Evolutionary conservation across 148 eudicot genomes (phyloP).

Genomic region (Bassia scoparia): DNA sequence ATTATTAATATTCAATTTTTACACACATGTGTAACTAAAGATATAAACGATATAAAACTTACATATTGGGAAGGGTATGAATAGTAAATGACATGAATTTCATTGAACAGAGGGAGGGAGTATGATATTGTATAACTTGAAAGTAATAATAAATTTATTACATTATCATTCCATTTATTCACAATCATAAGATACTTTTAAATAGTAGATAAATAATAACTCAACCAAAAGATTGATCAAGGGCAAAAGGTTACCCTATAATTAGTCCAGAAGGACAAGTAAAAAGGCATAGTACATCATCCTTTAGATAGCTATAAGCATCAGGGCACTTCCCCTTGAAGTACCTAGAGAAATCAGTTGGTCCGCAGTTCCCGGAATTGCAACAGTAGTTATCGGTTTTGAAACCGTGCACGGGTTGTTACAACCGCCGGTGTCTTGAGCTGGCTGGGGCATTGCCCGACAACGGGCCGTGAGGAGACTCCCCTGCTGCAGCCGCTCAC

Average conservation of each 20-base stretch:
- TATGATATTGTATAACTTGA: too few species aligned
- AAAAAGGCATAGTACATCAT: constrained; percentile 40
- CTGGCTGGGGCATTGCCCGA: constrained; percentile 34
- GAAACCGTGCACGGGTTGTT: constrained; percentile 49
- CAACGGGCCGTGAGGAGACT: constrained; percentile 26
- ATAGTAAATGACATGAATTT: too few species aligned
- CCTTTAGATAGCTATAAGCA: constrained; percentile 49
- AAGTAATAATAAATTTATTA: too few species aligned
- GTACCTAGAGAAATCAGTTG: constrained; percentile 34
- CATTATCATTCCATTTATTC: neutral
- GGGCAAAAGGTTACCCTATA: constrained; percentile 47
- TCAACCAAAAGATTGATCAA: neutral
- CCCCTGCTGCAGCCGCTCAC: constrained; percentile 26
- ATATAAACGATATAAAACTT: too few species aligned
- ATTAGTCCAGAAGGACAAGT: constrained; percentile 46
- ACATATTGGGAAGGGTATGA: too few species aligned
- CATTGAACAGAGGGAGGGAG: too few species aligned
- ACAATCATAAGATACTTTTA: neutral
- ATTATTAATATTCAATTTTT: too few species aligned
- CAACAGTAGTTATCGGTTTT: constrained; percentile 41
- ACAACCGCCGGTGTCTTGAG: constrained; percentile 41
- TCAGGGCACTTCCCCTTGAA: constrained; percentile 38
- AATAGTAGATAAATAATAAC: neutral
- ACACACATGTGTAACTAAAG: too few species aligned
- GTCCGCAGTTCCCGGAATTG: constrained; percentile 26